Base-by-base conservation (phyloP, 345 rosid species). In the Hirschfeldia incana region DNA sequence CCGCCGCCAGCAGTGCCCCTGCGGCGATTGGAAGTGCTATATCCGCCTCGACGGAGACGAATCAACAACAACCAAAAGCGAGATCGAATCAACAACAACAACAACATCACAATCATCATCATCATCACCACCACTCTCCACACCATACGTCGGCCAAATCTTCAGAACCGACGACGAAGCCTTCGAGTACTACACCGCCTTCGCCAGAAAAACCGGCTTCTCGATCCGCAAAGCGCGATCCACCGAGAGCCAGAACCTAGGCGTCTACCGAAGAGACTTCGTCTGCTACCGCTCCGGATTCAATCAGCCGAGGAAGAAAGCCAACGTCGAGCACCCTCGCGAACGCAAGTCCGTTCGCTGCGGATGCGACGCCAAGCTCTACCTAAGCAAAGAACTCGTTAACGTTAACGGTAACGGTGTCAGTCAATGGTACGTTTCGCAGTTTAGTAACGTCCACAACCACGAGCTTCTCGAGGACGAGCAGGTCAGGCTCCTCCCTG, bases 251-350 rank as follows among this genome's bases (percentile, higher is more conserved):
- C 97, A 87, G 72, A 87, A 91, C 83, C 79, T 94, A 74, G 98
- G 98, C 17, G 76, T 94, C 30, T 94, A 94, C 69, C 78, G 97
- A 64, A 78, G 97, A 76, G 98, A 94, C 83, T 94, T 94, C 83
- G 97, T 94, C 79, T 94, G 98, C 71, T 89, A 92, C 66, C 92
- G 98, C 21, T 92, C 98, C 73, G 98, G 97, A 37, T 94, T 92
- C 78, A 91, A 91, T 79, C 97, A 91, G 69, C 95, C 97, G 1
- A 80, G 98, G 36, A 94, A 94, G 86, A 92, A 91, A 86, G 89
- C 92, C 27, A 86, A 90, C 30, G 98, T 90, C 10, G 97, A 90
- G 83, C 98, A 91, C 76, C 98, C 94, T 5, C 82, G 98, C n/a
- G 98, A 92, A 57, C 88, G 97, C 44, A 92, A 92, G 70, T 94